phyloP scores from a whole-genome alignment of 805 yeast genomes.

The Saturnispora sanitii region DNA sequence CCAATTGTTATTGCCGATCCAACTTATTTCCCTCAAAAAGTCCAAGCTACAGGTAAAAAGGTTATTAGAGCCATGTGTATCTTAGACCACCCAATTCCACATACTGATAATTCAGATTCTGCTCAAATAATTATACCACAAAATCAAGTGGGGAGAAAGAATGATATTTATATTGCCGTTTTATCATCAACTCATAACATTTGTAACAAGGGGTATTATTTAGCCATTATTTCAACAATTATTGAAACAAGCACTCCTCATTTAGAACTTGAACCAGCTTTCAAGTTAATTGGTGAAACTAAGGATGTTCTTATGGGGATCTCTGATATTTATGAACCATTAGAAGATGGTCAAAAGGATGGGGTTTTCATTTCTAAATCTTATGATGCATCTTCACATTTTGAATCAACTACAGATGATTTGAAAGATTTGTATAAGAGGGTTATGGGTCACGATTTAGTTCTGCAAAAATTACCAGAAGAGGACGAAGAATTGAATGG shows the following conservation, averaged over 20 bases:
- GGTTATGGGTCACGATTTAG: constrained; percentile 86
- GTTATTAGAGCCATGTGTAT: constrained; percentile 84
- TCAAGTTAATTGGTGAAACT: constrained; percentile 73
- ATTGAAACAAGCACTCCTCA: constrained; percentile 92
- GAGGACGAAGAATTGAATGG: constrained; percentile 46
- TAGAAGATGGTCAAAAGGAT: constrained; percentile 70
- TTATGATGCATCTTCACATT: constrained; percentile 91
- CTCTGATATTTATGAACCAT: constrained; percentile 82
- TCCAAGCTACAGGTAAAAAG: constrained; percentile 57
- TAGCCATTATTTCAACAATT: constrained; percentile 90
- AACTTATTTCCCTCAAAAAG: constrained; percentile 86
- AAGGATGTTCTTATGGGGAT: constrained; percentile 89
- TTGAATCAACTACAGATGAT: constrained; percentile 93
- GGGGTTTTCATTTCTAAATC: constrained; percentile 77
- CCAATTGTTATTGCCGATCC: constrained; percentile 96
- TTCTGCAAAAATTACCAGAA: constrained; percentile 63
- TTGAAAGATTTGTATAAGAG: constrained; percentile 89
- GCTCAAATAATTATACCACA: constrained; percentile 94
- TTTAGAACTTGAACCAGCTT: constrained; percentile 86
- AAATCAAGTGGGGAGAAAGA: constrained; percentile 84
- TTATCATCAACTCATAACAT: constrained; percentile 86
- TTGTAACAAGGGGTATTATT: constrained; percentile 75
- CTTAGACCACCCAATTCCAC: constrained; percentile 80
- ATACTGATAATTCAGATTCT: constrained; percentile 75
- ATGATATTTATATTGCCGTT: constrained; percentile 90